Evolutionary conservation across 23 red algal species (phyloP), one percentile per base, ranked within the genome.

Genomic region (Agarophyton chilense): DNA sequence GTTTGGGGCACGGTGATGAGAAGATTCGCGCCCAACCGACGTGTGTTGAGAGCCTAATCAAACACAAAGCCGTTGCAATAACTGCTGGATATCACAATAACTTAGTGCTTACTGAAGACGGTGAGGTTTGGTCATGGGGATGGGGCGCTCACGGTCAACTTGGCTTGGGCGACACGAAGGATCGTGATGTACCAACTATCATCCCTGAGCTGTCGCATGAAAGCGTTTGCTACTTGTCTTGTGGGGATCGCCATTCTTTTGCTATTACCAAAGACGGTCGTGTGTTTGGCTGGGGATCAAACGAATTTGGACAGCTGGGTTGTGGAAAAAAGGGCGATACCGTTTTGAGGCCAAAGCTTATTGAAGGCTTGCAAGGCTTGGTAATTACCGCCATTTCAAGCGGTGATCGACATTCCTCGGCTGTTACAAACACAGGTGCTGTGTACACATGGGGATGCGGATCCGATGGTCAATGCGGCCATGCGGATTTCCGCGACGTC

Each of bases 131-230:
- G 83, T 86, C 93, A 10, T 99, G 97, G 92, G 97, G 97, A 2
- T 99, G 97, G 97, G 97, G 97, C 14, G 97, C 94, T 24, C 90
- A 99, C 45, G 97, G 97, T 32, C 97, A 99, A 82, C 93, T 99
- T 21, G 97, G 97, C 2, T 55, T 90, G 13, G 97, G 97, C 36
- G 92, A 92, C 39, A 82, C 74, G 9, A 83, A 82, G 54, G 93
- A 96, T 82, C 64, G 90, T 39, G 75, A 74, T 21, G 87, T 85
- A 18, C 95, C 95, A 1, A 84, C 73, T 13, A 52, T 83, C 36
- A 91, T 98, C 39, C 35, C 64, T 14, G 83, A 89, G 32, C 78
- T 85, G n/a, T 79, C 75, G 38, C 52, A 68, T n/a, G 50, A 78
- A 55, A 53, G 83, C 22, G 74, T 99, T 31, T 55, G 32, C 53